Conservation (phyloP, 345 rosid genomes). For the Eutrema japonicum region DNA sequence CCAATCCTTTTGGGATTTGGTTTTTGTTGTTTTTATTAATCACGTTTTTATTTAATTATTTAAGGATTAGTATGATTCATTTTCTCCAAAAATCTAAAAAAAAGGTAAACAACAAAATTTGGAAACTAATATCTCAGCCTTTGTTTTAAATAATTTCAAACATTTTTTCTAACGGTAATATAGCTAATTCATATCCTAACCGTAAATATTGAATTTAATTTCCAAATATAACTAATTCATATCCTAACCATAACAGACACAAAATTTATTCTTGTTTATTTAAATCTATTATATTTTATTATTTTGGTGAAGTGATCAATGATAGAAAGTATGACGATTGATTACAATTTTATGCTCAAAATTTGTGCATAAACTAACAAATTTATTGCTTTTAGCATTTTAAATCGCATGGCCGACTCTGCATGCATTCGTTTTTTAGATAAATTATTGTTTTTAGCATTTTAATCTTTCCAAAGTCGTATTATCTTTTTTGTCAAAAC, state of each 20-base stretch:
- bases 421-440: too few species aligned
- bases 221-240: too few species aligned
- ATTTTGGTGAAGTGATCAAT: neutral
- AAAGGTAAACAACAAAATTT: neutral
- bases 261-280: neutral
- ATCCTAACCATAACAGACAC: neutral
- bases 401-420: too few species aligned
- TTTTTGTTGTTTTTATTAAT: neutral
- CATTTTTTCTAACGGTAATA: neutral
- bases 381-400: too few species aligned
- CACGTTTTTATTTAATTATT: neutral
- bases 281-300: neutral
- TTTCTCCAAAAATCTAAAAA: neutral
- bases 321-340: too few species aligned
- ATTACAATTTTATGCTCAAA: too few species aligned
- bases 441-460: too few species aligned
- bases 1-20: slow-evolving; percentile 34
- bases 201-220: too few species aligned
- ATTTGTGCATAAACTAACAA: too few species aligned
- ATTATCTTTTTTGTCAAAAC: neutral
- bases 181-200: neutral
- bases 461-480: neutral
- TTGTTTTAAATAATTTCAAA: neutral
- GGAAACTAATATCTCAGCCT: neutral
- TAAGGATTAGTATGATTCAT: neutral